Conservation (phyloP, 164 flowering plant species). For the Aristolochia fimbriata region DNA sequence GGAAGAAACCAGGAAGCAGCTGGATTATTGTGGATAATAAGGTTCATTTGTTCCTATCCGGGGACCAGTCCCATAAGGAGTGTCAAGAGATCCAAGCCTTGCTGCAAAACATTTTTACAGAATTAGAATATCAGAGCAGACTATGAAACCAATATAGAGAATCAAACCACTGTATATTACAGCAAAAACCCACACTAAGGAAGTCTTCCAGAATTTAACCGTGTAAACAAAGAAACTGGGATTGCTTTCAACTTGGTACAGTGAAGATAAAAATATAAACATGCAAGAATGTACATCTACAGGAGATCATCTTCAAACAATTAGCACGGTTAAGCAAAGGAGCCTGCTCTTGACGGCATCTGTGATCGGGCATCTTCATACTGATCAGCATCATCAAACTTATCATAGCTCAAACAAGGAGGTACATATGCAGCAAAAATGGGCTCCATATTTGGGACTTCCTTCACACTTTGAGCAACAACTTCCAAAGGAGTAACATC, state of each 20-base stretch:
- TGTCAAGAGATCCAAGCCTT: slow-evolving; percentile 12
- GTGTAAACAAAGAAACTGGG: too few species aligned
- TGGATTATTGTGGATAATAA: slow-evolving; percentile 24
- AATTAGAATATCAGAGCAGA: not conserved
- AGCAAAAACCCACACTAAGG: too few species aligned
- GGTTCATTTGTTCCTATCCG: slow-evolving; percentile 18
- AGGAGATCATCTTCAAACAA: not conserved
- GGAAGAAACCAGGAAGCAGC: slow-evolving; percentile 43
- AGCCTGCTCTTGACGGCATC: slow-evolving; percentile 16
- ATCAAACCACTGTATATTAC: too few species aligned
- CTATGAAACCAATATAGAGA: too few species aligned
- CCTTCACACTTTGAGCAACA: slow-evolving; percentile 33
- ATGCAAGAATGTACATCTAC: not conserved
- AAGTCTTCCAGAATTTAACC: too few species aligned
- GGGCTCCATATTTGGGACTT: slow-evolving; percentile 50
- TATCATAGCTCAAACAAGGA: slow-evolving; percentile 56
- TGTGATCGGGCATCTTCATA: slow-evolving; percentile 40
- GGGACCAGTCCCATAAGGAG: slow-evolving; percentile 15
- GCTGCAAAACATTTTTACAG: slow-evolving; percentile 4
- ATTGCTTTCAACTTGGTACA: too few species aligned
- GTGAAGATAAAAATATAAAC: too few species aligned
- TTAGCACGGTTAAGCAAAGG: slow-evolving; percentile 5
- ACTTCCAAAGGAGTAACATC: slow-evolving; percentile 57
- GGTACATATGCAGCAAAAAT: slow-evolving; percentile 59
- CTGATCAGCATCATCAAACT: slow-evolving; percentile 38